Evolutionary conservation across 805 yeast genomes (phyloP).

Genomic region (Metschnikowia reukaufii): DNA sequence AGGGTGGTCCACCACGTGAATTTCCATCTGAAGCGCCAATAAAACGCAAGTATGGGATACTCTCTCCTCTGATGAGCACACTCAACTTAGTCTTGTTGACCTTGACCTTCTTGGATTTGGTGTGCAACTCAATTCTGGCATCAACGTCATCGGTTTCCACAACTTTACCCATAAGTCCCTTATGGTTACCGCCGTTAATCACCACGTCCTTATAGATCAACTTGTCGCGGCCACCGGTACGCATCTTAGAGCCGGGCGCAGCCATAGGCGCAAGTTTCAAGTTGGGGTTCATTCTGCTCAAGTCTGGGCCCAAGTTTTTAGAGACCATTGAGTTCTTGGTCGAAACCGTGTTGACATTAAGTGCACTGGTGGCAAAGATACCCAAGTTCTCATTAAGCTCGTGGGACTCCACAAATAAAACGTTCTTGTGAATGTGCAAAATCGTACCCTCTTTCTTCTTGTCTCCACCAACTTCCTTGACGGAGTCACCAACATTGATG

Average conservation of each 20-base stretch:
- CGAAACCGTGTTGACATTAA: slow-evolving; percentile 78
- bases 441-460: slow-evolving; percentile 81
- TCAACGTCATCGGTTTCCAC: slow-evolving; percentile 89
- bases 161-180: slow-evolving; percentile 91
- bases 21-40: slow-evolving; percentile 49
- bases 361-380: slow-evolving; percentile 77
- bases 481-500: slow-evolving; percentile 86
- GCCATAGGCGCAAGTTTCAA: slow-evolving; percentile 48
- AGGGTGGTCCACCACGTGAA: slow-evolving; percentile 20
- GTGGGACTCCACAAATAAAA: slow-evolving; percentile 77
- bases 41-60: slow-evolving; percentile 77
- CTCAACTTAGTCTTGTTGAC: slow-evolving; percentile 77
- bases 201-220: slow-evolving; percentile 82
- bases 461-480: slow-evolving; percentile 79
- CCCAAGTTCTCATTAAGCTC: slow-evolving; percentile 84
- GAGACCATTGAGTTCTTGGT: slow-evolving; percentile 73
- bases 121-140: slow-evolving; percentile 92
- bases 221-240: slow-evolving; percentile 73
- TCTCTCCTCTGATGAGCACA: slow-evolving; percentile 66
- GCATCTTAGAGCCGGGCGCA: slow-evolving; percentile 48
- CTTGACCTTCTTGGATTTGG: slow-evolving; percentile 84
- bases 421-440: slow-evolving; percentile 79
- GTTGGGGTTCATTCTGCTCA: slow-evolving; percentile 85
- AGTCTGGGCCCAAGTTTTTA: slow-evolving; percentile 59
- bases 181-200: slow-evolving; percentile 87